These are phyloP conservation scores for Aspergillus saccharolyticus DNA, from an alignment of 495 filamentous ascomycete genomes.

Conservation along the genomic window DNA sequence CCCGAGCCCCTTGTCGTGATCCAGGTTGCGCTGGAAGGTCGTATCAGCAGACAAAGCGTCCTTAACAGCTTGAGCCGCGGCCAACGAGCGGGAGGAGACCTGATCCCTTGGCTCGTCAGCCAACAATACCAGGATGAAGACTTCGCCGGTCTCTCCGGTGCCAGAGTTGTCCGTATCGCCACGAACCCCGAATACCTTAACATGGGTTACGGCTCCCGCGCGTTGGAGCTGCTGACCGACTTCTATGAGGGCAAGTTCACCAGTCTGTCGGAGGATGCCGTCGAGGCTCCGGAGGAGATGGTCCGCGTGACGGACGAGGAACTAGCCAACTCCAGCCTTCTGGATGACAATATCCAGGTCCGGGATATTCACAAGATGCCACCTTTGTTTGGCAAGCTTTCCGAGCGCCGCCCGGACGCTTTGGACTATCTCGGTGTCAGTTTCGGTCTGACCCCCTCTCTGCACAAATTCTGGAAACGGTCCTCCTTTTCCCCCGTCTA, in stretches of 20 bases:
- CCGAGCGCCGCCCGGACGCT: conserved; percentile 70
- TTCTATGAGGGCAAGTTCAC: conserved; percentile 96
- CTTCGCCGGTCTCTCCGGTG: conserved; percentile 89
- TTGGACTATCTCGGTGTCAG: conserved; percentile 94
- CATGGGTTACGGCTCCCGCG: conserved; percentile 93
- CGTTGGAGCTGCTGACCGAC: conserved; percentile 76
- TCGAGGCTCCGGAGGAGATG: conserved; percentile 51
- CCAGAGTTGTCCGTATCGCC: conserved; percentile 88
- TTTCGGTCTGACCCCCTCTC: conserved; percentile 80
- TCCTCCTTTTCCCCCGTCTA: conserved; percentile 86
- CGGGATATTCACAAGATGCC: conserved; percentile 89
- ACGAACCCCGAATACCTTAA: conserved; percentile 91
- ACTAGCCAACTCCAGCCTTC: conserved; percentile 68
- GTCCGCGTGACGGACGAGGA: conserved; percentile 80
- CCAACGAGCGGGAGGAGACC: conserved; percentile 83
- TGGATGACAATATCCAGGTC: conserved; percentile 83
- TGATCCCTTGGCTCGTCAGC: conserved; percentile 97
- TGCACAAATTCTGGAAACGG: conserved; percentile 97
- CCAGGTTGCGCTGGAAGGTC: conserved; percentile 90
- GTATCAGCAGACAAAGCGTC: conserved; percentile 89
- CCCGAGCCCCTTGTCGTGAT: conserved; percentile 94
- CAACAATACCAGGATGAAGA: conserved; percentile 99
- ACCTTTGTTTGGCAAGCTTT: conserved; percentile 83
- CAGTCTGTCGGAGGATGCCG: conserved; percentile 62
- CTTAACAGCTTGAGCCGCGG: conserved; percentile 84